Evolutionary conservation across 441 rosid species (phyloP).

Genomic region (Francoa sonchifolia): DNA sequence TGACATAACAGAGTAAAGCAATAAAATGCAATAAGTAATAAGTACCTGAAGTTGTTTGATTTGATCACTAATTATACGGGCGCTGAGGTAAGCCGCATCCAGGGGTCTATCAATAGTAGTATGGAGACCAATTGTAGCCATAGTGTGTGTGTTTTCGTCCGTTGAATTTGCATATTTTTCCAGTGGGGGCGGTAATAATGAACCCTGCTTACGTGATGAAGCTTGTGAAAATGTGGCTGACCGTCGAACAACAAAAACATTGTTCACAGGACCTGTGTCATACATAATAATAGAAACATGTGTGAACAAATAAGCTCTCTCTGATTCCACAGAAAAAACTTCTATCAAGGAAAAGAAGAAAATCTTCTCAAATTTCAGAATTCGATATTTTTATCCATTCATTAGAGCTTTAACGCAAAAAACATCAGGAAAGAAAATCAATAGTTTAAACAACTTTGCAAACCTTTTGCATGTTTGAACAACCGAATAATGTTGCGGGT

Average conservation of each 20-base stretch:
- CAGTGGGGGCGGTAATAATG: slow-evolving; percentile 43
- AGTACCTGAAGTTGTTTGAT: slow-evolving; percentile 62
- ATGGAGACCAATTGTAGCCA: slow-evolving; percentile 26
- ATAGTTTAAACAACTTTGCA: not conserved
- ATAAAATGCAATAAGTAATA: slow-evolving; percentile 6
- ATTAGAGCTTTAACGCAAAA: not conserved
- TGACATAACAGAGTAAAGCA: not conserved
- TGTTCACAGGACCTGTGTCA: slow-evolving; percentile 56
- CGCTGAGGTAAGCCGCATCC: slow-evolving; percentile 22
- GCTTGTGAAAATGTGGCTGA: slow-evolving; percentile 21
- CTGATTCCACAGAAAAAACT: not conserved
- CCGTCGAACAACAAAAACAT: slow-evolving; percentile 40
- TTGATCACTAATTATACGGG: slow-evolving; percentile 37
- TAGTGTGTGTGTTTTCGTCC: slow-evolving; percentile 26
- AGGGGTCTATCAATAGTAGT: slow-evolving; percentile 13
- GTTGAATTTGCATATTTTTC: slow-evolving; percentile 32
- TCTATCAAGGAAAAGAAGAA: not conserved
- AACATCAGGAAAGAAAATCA: not conserved
- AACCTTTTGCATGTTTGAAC: slow-evolving; percentile 59
- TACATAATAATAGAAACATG: not conserved
- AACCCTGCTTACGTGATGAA: slow-evolving; percentile 39
- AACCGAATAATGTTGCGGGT: slow-evolving; percentile 34
- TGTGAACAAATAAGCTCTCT: not conserved
- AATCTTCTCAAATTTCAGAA: not conserved
- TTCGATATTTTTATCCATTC: not conserved